Evolutionary conservation across 139 green algal genomes (phyloP).

Genomic region (Yamagishiella unicocca): DNA sequence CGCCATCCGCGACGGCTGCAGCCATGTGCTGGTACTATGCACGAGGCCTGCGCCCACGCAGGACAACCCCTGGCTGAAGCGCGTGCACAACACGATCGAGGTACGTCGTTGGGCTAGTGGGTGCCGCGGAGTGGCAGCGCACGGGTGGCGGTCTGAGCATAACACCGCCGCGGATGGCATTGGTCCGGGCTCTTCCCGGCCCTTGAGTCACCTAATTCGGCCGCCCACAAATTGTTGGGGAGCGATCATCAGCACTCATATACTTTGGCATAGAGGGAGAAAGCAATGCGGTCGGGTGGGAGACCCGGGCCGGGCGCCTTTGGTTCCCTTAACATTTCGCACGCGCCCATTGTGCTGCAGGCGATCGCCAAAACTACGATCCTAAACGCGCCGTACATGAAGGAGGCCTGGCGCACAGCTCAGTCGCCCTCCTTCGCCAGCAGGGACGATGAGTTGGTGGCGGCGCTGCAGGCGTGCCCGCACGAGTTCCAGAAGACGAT

Average conservation of each 20-base stretch:
- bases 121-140: background rate
- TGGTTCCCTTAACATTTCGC: too few species aligned
- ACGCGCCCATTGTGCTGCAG: background rate
- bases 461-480: constrained; percentile 38
- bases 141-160: too few species aligned
- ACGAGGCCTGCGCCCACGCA: constrained; percentile 56
- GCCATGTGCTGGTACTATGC: constrained; percentile 86
- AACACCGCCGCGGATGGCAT: too few species aligned
- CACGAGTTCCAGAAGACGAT: background rate
- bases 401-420: constrained; percentile 59
- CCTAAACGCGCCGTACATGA: constrained; percentile 69
- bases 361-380: constrained; percentile 15
- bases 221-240: too few species aligned
- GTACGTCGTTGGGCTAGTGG: background rate
- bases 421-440: background rate
- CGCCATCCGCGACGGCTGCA: constrained; percentile 83
- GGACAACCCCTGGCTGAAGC: constrained; percentile 42
- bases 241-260: too few species aligned
- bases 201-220: too few species aligned
- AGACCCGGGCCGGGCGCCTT: too few species aligned
- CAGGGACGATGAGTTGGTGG: constrained; percentile 44
- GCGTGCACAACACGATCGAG: constrained; percentile 48
- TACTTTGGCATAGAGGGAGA: too few species aligned
- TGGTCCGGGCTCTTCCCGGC: too few species aligned
- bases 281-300: too few species aligned